phyloP scores from a whole-genome alignment of 345 rosid species.

The Passiflora organensis region DNA sequence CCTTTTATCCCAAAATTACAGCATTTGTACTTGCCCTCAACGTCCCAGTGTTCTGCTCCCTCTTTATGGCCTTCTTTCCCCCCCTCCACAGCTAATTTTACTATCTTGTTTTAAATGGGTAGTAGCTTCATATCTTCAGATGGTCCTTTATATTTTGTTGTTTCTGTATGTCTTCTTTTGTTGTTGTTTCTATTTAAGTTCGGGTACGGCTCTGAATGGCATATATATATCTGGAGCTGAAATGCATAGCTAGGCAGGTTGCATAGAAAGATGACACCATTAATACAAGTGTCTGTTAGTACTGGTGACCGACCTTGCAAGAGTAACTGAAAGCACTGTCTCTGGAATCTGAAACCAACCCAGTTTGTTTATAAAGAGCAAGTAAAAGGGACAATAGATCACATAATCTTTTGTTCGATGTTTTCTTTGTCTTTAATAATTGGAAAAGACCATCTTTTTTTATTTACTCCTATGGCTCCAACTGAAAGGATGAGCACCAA shows the following conservation, averaged over 20 bases:
- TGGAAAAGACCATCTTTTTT: neutral
- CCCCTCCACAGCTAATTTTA: too few relatives aligned
- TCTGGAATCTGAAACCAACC: too few relatives aligned
- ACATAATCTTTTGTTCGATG: constrained; percentile 10
- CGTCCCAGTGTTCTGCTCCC: too few relatives aligned
- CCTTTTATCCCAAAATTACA: too few relatives aligned
- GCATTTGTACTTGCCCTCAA: too few relatives aligned
- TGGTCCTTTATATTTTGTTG: constrained; percentile 20
- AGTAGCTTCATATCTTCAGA: constrained; percentile 13
- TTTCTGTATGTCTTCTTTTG: constrained; percentile 11
- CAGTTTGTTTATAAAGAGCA: too few relatives aligned
- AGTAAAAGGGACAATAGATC: constrained; percentile 10
- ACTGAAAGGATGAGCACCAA: neutral
- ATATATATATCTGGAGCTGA: constrained; percentile 35
- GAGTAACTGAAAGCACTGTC: constrained; percentile 33
- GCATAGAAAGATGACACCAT: constrained; percentile 32
- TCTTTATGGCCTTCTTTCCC: too few relatives aligned
- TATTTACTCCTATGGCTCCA: neutral
- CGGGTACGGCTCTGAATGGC: constrained; percentile 28
- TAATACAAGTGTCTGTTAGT: constrained; percentile 27
- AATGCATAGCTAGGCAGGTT: constrained; percentile 38
- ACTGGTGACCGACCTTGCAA: constrained; percentile 17
- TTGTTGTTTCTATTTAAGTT: too few relatives aligned
- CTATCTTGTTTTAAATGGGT: neutral
- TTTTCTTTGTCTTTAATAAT: constrained; percentile 6